These are phyloP conservation scores for Monosporascus sp. DNA, from an alignment of 2,329 filamentous ascomycete genomes.

Conservation along the genomic window DNA sequence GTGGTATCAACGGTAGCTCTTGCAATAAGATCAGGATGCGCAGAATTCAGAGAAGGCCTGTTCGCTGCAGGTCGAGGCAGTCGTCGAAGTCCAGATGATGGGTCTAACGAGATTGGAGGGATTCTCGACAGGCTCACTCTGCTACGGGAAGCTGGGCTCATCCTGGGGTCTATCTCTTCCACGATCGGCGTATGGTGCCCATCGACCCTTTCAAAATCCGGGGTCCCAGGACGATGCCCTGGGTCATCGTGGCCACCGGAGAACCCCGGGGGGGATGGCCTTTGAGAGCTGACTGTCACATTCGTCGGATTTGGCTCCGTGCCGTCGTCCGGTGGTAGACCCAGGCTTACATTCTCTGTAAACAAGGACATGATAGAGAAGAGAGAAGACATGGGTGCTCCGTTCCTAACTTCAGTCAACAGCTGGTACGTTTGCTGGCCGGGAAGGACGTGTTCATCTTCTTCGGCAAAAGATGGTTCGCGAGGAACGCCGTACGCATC, in stretches of 20 bases:
- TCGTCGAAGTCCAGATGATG: conserved; percentile 22
- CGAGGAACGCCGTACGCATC: conserved; percentile 35
- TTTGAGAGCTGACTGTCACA: conserved; percentile 23
- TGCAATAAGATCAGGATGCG: conserved; percentile 95
- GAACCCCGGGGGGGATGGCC: conserved; percentile 14
- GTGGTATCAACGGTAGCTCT: conserved; percentile 94
- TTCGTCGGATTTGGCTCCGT: conserved; percentile 21
- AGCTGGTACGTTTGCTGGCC: conserved; percentile 86
- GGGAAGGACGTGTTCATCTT: conserved; percentile 54
- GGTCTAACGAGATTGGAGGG: conserved; percentile 70
- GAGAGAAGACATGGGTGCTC: conserved; percentile 94
- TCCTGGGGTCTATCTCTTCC: conserved; percentile 19
- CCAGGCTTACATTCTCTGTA: conserved; percentile 85
- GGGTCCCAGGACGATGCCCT: conserved; percentile 8
- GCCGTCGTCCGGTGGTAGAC: conserved; percentile 61
- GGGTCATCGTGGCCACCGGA: conserved; percentile 9
- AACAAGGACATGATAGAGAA: conserved; percentile 97
- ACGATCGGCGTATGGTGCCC: conserved; percentile 11
- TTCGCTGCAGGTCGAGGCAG: conserved; percentile 36
- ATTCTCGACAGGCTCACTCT: conserved; percentile 50
- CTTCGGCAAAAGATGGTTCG: conserved; percentile 58
- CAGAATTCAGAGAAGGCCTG: conserved; percentile 60
- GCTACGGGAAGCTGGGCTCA: conserved; percentile 20
- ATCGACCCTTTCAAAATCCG: conserved; percentile 21
- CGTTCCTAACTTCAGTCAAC: conserved; percentile 94